These are phyloP conservation scores for Bimuria novae-zelandiae DNA, from an alignment of 2,329 filamentous ascomycete species.

Conservation along the genomic window DNA sequence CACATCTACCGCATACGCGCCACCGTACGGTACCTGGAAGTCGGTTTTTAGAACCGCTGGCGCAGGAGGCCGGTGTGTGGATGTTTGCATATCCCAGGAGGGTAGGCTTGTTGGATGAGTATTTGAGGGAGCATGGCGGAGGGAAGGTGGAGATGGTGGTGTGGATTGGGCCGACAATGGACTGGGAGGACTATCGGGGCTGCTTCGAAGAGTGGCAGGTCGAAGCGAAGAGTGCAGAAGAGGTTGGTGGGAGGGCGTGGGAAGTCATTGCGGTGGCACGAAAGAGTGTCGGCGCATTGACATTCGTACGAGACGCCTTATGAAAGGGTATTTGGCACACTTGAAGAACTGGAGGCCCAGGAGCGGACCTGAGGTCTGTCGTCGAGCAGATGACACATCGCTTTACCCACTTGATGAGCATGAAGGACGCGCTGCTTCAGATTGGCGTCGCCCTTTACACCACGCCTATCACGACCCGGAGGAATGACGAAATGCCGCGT, in stretches of 20 bases:
- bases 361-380: too few species aligned
- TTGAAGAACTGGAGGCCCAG: too few species aligned
- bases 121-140: conserved; percentile 45
- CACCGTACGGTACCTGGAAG: conserved; percentile 53
- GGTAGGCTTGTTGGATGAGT: conserved; percentile 51
- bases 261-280: conserved; percentile 37
- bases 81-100: conserved; percentile 60
- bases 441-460: too few species aligned
- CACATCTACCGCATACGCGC: conserved; percentile 49
- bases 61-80: conserved; percentile 51
- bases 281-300: not conserved
- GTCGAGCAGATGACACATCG: too few species aligned
- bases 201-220: conserved; percentile 33
- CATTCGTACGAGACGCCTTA: not conserved
- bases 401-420: too few species aligned
- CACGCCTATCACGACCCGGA: too few species aligned
- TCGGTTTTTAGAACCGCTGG: conserved; percentile 50
- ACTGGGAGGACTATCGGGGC: conserved; percentile 46
- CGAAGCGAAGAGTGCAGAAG: conserved; percentile 23
- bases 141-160: conserved; percentile 43
- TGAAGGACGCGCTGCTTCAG: too few species aligned
- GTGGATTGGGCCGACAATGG: conserved; percentile 50
- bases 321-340: too few species aligned
- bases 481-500: too few species aligned
- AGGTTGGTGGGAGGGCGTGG: conserved; percentile 40